Evolutionary conservation across 148 eudicot genomes (phyloP).

Genomic region (Chenopodium berlandieri): DNA sequence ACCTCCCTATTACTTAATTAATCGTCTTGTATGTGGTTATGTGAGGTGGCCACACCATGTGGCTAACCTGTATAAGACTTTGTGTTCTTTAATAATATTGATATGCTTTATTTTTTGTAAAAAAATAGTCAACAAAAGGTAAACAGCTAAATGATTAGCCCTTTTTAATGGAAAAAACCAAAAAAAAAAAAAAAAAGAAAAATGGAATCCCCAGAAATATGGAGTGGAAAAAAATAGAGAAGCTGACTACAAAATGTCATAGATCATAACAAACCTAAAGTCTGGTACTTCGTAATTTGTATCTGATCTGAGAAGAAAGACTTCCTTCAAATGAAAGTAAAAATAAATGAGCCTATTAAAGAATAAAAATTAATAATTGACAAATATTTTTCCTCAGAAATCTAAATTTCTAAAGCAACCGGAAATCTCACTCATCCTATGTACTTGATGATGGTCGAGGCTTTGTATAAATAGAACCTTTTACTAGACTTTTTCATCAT

Average conservation of each 20-base stretch:
- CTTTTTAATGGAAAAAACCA: no score
- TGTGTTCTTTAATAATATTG: no score
- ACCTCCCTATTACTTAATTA: no score
- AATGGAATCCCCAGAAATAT: background rate
- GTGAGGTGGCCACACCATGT: no score
- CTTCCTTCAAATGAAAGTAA: background rate
- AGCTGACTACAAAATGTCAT: background rate
- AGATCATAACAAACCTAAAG: background rate
- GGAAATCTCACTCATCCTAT: background rate
- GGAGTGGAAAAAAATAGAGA: background rate
- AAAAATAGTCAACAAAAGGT: no score
- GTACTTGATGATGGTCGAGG: background rate
- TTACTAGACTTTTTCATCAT: slow-evolving; percentile 27
- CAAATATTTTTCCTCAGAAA: background rate
- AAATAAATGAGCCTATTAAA: background rate
- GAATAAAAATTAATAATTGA: slow-evolving; percentile 6
- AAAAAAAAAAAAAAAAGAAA: no score
- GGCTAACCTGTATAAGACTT: no score
- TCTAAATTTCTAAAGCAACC: background rate
- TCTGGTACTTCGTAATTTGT: background rate
- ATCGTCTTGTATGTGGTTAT: no score
- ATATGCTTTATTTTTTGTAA: no score
- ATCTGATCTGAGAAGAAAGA: background rate
- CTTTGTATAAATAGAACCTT: background rate
- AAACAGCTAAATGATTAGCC: no score